Base-by-base conservation (phyloP, 2,329 filamentous ascomycete species). In the Chaetoscypha palmicola region DNA sequence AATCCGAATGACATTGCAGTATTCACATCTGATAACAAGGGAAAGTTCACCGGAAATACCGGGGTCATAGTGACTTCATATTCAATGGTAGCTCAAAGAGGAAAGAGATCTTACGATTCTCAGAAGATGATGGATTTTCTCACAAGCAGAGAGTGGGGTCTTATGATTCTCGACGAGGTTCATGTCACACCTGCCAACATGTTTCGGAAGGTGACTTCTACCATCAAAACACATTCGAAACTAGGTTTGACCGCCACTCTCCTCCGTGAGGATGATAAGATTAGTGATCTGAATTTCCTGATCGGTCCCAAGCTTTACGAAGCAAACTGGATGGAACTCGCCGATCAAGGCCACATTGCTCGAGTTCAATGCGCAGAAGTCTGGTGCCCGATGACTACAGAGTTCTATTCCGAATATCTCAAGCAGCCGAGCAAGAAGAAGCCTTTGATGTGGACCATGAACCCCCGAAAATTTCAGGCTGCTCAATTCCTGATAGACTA, bases 401-500 rank as follows among this genome's bases (percentile, higher is more conserved):
- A 98, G 57, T 98, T 98, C 62, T 97, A 96, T 64, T 83, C 88
- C 14, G 88, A 97, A 63, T 98, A 97, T 66, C 76, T 97, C 47
- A 73, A 77, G 43, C 77, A 79, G 49, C 81, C 79, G 10, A 79
- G 78, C 12, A 72, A 80, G 49, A 84, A 84, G 62, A 72, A 77
- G 24, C 73, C 75, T 7, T 64, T 87, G 5, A 76, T 97, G 2
- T 96, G 92, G 58, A 94, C 94, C 53, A 97, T 98, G 90, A 98
- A 98, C 58, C 92, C 92, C 1, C 77, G 83, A 54, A 98, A 98
- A 65, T 95, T 96, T 63, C 92, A 97, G 65, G 90, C 91, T 1
- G 95, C 89, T 57, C 91, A 98, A 62, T 97, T 92, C 60, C 74
- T 98, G n/a, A 97, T 98, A 61, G 86, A 97, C 63, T 97, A 94